Conservation (phyloP, 2,329 filamentous ascomycete species). For the Colletotrichum eleusines region DNA sequence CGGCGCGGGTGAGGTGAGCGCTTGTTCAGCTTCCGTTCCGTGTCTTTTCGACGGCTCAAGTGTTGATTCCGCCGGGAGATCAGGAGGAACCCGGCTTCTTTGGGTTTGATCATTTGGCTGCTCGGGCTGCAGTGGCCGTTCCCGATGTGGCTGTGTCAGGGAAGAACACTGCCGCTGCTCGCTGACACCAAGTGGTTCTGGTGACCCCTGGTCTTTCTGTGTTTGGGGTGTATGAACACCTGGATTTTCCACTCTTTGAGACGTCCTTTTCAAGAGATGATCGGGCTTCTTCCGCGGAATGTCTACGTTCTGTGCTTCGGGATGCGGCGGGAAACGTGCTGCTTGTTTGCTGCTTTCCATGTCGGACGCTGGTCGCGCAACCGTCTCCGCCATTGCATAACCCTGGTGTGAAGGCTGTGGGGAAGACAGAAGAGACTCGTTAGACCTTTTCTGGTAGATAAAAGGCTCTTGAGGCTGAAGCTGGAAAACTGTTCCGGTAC, state of each 20-base stretch:
- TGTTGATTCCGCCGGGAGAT: slow-evolving; percentile 1
- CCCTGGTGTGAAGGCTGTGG: slow-evolving; percentile 8
- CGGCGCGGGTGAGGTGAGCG: background rate
- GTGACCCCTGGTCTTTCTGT: background rate
- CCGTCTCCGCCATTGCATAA: background rate
- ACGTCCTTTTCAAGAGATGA: background rate
- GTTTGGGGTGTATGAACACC: background rate
- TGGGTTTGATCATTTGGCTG: background rate
- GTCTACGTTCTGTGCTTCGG: background rate
- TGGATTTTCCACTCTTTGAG: background rate
- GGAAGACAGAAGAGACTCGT: background rate
- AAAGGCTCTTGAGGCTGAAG: background rate
- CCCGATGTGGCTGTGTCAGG: background rate
- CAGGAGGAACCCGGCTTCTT: background rate
- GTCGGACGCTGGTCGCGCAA: background rate
- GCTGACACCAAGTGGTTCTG: background rate
- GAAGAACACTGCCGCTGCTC: slow-evolving; percentile 1
- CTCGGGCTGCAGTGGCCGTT: background rate
- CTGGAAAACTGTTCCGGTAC: background rate
- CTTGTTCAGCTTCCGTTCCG: background rate
- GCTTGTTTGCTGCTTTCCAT: background rate
- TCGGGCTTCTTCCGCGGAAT: background rate
- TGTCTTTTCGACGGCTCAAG: background rate
- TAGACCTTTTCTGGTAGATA: background rate
- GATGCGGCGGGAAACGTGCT: background rate